Conservation (phyloP, 768 basidiomycete genomes). For the Amanita phalloides region DNA sequence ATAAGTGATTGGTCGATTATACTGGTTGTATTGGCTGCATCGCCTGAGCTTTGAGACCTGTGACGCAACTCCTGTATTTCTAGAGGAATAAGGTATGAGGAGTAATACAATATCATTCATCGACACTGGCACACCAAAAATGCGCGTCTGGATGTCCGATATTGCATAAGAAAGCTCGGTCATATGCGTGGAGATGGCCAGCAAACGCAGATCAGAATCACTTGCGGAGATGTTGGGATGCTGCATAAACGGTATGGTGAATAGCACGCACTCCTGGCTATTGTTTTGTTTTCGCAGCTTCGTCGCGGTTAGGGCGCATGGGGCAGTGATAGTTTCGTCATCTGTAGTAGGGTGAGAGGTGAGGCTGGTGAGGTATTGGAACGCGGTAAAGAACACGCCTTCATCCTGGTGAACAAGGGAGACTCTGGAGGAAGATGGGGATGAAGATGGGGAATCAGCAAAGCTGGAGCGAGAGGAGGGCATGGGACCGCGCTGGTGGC, state of each 20-base stretch:
- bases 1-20: slow-evolving; percentile 78
- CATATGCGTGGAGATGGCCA: slow-evolving; percentile 77
- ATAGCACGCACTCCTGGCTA: slow-evolving; percentile 51
- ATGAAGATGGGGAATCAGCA: slow-evolving; percentile 2
- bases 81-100: slow-evolving; percentile 16
- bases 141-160: slow-evolving; percentile 84
- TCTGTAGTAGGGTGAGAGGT: slow-evolving; percentile 29
- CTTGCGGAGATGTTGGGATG: slow-evolving; percentile 10
- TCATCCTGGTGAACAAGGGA: slow-evolving; percentile 53
- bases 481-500: slow-evolving; percentile 4
- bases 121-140: slow-evolving; percentile 55
- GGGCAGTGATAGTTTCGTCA: slow-evolving; percentile 61
- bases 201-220: slow-evolving; percentile 58
- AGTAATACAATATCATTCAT: slow-evolving; percentile 1
- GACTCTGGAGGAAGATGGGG: slow-evolving; percentile 43
- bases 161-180: slow-evolving; percentile 82
- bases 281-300: slow-evolving; percentile 41
- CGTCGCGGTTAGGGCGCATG: slow-evolving; percentile 28
- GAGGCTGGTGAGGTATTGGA: slow-evolving; percentile 8
- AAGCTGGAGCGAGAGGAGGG: slow-evolving; percentile 6
- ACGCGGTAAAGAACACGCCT: slow-evolving; percentile 30
- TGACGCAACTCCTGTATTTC: slow-evolving; percentile 93
- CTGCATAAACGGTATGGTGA: slow-evolving; percentile 7
- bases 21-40: slow-evolving; percentile 46
- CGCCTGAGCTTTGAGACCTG: slow-evolving; percentile 59